These are phyloP conservation scores for Lactarius hatsudake DNA, from an alignment of 768 basidiomycete genomes.

Conservation along the genomic window DNA sequence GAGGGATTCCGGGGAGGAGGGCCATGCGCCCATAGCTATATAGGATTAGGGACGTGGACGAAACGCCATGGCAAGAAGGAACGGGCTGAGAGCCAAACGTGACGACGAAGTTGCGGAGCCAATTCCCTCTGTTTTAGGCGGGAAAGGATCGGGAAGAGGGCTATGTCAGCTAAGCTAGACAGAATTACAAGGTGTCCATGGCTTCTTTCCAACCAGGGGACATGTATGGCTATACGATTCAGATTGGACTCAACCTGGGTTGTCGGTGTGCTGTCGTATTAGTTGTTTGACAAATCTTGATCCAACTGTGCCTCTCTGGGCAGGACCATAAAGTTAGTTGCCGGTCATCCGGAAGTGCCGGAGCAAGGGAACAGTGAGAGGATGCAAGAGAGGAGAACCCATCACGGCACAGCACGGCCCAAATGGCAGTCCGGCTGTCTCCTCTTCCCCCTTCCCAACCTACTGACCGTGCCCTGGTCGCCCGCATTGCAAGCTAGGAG, in stretches of 20 bases:
- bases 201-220: neutral
- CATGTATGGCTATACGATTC: constrained; percentile 3
- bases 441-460: neutral
- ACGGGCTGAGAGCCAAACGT: constrained; percentile 7
- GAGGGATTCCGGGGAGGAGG: constrained; percentile 14
- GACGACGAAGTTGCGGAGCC: constrained; percentile 15
- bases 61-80: constrained; percentile 10
- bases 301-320: neutral
- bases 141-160: too few relatives aligned
- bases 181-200: neutral
- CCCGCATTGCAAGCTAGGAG: neutral
- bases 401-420: constrained; percentile 13
- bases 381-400: neutral
- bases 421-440: constrained; percentile 2
- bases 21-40: constrained; percentile 17
- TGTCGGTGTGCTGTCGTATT: constrained; percentile 8
- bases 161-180: neutral
- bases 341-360: constrained; percentile 13
- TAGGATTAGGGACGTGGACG: neutral
- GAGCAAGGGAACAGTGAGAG: neutral
- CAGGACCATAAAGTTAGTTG: constrained; percentile 12
- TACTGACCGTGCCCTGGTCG: neutral
- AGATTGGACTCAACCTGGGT: constrained; percentile 11
- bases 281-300: constrained; percentile 4
- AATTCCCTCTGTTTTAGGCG: neutral